phyloP scores from a whole-genome alignment of 495 filamentous ascomycete species.

The Penicillium fimorum region DNA sequence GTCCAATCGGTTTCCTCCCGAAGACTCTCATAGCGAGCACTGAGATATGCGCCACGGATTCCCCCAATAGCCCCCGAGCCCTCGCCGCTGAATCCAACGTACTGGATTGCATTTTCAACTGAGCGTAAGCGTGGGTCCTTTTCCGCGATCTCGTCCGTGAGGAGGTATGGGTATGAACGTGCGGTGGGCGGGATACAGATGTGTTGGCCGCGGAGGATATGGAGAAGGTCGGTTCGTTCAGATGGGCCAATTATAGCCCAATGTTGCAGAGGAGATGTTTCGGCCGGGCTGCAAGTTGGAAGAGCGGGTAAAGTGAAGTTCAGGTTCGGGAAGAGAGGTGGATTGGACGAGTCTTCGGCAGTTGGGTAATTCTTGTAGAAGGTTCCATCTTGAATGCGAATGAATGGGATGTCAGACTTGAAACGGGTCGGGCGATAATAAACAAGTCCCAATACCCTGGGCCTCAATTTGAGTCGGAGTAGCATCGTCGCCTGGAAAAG shows the following conservation, averaged over 20 bases:
- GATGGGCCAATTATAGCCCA: slow-evolving; percentile 75
- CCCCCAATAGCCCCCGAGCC: slow-evolving; percentile 55
- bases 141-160: slow-evolving; percentile 55
- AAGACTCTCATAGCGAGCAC: slow-evolving; percentile 87
- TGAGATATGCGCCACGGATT: slow-evolving; percentile 72
- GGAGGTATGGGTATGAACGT: slow-evolving; percentile 73
- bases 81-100: slow-evolving; percentile 75
- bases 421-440: slow-evolving; percentile 8
- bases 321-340: slow-evolving; percentile 65
- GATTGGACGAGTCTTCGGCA: slow-evolving; percentile 40
- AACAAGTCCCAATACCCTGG: slow-evolving; percentile 8
- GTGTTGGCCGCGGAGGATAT: slow-evolving; percentile 70
- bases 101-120: slow-evolving; percentile 66
- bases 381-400: slow-evolving; percentile 70
- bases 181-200: slow-evolving; percentile 70
- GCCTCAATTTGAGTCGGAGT: slow-evolving; percentile 16
- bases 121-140: slow-evolving; percentile 55
- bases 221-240: slow-evolving; percentile 73
- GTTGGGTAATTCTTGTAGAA: slow-evolving; percentile 79
- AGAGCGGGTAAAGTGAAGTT: slow-evolving; percentile 62
- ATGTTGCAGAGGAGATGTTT: slow-evolving; percentile 40
- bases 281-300: slow-evolving; percentile 13
- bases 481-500: slow-evolving; percentile 13
- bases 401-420: slow-evolving; percentile 51
- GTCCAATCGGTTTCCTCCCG: slow-evolving; percentile 86